Percentiles rank a stretch among this genome's conserved stretches.
Conservation (phyloP, 192 early-diverging fungal species). For the Dissophora globulifera region DNA sequence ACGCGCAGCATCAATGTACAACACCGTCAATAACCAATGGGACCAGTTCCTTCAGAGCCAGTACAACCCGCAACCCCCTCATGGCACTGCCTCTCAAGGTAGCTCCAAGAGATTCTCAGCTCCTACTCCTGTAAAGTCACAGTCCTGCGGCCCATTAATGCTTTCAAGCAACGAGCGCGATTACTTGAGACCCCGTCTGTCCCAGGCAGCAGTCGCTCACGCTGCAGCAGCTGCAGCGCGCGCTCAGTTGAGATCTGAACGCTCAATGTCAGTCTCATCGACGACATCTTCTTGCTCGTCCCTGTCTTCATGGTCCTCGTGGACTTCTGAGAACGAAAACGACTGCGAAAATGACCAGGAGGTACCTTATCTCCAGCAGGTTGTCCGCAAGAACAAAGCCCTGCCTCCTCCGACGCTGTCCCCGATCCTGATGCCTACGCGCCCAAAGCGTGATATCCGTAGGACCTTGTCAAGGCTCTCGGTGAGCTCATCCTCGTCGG, state of each 20-base stretch:
- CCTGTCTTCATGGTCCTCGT: neutral
- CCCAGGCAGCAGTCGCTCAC: neutral
- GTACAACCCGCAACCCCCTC: neutral
- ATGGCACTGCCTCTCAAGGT: neutral
- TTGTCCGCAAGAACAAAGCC: slow-evolving; percentile 21
- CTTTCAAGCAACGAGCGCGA: too few relatives aligned
- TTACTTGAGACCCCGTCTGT: neutral
- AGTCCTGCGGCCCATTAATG: too few relatives aligned
- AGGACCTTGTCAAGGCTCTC: neutral
- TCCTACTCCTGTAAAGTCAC: too few relatives aligned
- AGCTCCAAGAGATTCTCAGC: too few relatives aligned
- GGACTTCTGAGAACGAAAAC: slow-evolving; percentile 1
- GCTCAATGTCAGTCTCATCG: slow-evolving; percentile 6
- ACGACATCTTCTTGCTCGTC: slow-evolving; percentile 1
- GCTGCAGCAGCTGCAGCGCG: neutral
- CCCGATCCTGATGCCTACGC: slow-evolving; percentile 17
- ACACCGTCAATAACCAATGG: slow-evolving; percentile 3
- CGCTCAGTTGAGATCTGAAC: neutral
- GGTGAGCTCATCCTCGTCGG: slow-evolving; percentile 1
- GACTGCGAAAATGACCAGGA: neutral
- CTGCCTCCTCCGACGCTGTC: slow-evolving; percentile 35
- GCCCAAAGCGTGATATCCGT: neutral
- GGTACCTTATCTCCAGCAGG: neutral
- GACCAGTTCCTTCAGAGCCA: slow-evolving; percentile 16
- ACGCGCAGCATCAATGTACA: neutral